Evolutionary conservation across 176 grass and related monocot species (phyloP).

Genomic region (Oropetium thomaeum): DNA sequence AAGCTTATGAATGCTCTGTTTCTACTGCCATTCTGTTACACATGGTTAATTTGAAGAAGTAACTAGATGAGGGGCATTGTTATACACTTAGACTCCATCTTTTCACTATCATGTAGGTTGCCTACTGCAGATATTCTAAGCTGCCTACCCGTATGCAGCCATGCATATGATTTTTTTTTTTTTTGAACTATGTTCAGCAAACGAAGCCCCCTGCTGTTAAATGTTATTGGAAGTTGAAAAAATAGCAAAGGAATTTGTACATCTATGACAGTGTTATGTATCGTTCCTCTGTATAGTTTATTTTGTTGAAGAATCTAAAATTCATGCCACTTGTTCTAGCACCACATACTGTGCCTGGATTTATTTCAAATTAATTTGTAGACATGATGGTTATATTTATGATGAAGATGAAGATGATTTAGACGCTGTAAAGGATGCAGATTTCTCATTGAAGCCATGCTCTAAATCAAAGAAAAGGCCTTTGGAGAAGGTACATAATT

Average conservation of each 20-base stretch:
- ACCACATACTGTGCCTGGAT: neutral
- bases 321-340: neutral
- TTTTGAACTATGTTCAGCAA: too few relatives aligned
- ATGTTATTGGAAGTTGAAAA: too few relatives aligned
- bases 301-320: neutral
- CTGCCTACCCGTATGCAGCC: neutral
- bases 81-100: neutral
- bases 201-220: too few relatives aligned
- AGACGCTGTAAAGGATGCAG: conserved; percentile 24
- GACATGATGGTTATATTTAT: conserved; percentile 35
- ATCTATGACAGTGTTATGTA: too few relatives aligned
- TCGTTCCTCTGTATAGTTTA: conserved; percentile 2
- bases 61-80: neutral
- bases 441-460: conserved; percentile 24
- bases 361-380: conserved; percentile 18
- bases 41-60: neutral
- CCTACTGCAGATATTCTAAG: neutral
- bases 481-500: conserved; percentile 35
- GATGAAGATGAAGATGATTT: conserved; percentile 15
- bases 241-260: too few relatives aligned
- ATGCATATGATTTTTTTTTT: neutral
- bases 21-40: neutral
- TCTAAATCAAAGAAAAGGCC: conserved; percentile 7
- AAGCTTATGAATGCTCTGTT: neutral
- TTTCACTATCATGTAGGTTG: conserved; percentile 16